Evolutionary conservation across 2,329 filamentous ascomycete species (phyloP), one percentile per base, ranked within the genome.

Genomic region (Colletotrichum trifolii): DNA sequence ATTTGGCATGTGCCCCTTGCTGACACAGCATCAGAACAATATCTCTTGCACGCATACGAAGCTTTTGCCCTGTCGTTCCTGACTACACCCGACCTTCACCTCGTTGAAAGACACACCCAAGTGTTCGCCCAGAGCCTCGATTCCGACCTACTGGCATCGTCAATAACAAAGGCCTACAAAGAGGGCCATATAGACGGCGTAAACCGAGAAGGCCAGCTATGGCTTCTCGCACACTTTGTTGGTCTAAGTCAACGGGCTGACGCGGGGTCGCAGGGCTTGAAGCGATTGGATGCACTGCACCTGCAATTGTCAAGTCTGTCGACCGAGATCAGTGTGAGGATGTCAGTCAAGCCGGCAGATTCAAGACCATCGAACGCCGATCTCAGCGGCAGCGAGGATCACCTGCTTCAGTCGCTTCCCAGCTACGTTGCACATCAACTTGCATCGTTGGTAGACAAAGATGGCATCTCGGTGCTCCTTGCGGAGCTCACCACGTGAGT

Each of bases 401-500:
- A 71, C 34, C 73, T 73, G 35, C 36, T 60, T n/a, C 78, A 71
- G 45, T 73, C 67, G 9, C 71, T 88, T 13, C 77, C 84, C 67
- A 71, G 81, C 0, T 91, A 93, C 72, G 77, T 96, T 11, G 84
- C 85, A 50, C 81, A 84, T 0, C 87, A 93, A 70, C 79, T 97
- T 2, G 77, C 85, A 13, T 91, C 89, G 9, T 79, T 97, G 8
- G 87, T 96, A 38, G 89, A 94, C 67, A 87, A 92, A 74, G 85
- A 89, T 47, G 92, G 91, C 43, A 91, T 97, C 58, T 87, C 89
- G 0, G 84, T 83, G 33, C 79, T 91, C 8, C 77, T 92, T 8
- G 75, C 59, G 10, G 66, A 68, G 39, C 59, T 68, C 8, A 64
- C 66, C 2, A 64, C 38, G 66, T 67, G 8, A 47, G 63, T 64